Evolutionary conservation across 78 protist genomes (phyloP), one percentile per base, ranked within the genome.

Genomic region (Dictyostelium firmibasis): DNA sequence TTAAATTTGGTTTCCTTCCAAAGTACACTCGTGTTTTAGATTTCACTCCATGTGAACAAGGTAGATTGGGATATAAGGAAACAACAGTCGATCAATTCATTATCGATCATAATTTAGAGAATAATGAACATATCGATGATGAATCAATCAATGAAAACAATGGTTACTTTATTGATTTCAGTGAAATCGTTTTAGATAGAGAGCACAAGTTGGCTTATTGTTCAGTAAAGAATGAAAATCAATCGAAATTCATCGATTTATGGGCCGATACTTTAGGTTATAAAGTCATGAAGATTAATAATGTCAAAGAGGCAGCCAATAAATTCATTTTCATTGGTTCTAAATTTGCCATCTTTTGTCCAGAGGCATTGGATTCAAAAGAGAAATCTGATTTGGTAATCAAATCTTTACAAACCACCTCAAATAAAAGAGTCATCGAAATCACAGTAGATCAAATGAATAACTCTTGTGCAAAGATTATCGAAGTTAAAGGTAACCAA

Each of bases 111-210:
- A 20, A 70, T 23, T 41, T n/a, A 43, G 13, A n/a, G 20, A 25
- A 18, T 76, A 11, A 16, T 0, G 23, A 27, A 16, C 5, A 20
- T 6, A 6, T 47, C 2, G 43, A 13, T 29, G 31, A 4, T 23
- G 4, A 3, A 60, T 1, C 27, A 23, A 67, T 27, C 60, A 23
- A n/a, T 29, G 43, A 41, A 57, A 36, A 5, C 6, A 13, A 18
- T 14, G 86, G 84, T 16, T 23, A 25, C 3, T 81, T 18, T 44
- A 44, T 89, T 75, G 87, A 81, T 50, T 81, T 81, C 53, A 27
- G 81, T 20, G 87, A 78, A 25, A 31, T 89, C 35, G 94, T 89
- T 35, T 81, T 89, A 36, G 94, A 89, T 43, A 83, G 94, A 79
- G 64, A 64, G 8, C 83, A 81, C 72, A 78, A 50, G 25, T 31